Conservation (phyloP, 2,329 filamentous ascomycete species). For the Alternaria ventricosa region DNA sequence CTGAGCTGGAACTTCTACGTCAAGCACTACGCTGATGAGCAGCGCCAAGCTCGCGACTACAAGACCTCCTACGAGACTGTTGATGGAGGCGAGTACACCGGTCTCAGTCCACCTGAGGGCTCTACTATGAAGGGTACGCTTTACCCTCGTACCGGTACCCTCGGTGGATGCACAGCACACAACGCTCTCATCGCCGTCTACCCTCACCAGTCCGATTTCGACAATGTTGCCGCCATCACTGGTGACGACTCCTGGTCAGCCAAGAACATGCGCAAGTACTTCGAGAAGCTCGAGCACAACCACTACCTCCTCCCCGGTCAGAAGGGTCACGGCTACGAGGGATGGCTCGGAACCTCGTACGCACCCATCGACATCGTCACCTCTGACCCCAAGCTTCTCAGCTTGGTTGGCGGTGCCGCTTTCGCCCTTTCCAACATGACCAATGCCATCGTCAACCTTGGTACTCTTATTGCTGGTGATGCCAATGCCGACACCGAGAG, state of each 20-base stretch:
- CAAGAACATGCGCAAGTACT: slow-evolving; percentile 66
- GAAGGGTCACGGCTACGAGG: slow-evolving; percentile 62
- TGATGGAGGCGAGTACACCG: slow-evolving; percentile 52
- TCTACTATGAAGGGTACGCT: slow-evolving; percentile 61
- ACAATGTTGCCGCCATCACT: slow-evolving; percentile 63
- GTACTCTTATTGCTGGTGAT: slow-evolving; percentile 54
- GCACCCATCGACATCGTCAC: slow-evolving; percentile 60
- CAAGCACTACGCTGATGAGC: slow-evolving; percentile 64
- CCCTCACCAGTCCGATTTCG: slow-evolving; percentile 66
- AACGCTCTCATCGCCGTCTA: slow-evolving; percentile 67
- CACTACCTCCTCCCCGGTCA: slow-evolving; percentile 55
- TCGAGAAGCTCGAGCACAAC: slow-evolving; percentile 62
- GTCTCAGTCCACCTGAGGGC: slow-evolving; percentile 60
- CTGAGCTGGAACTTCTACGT: slow-evolving; percentile 70
- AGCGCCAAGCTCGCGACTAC: slow-evolving; percentile 61
- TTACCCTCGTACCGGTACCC: slow-evolving; percentile 64
- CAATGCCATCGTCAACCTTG: slow-evolving; percentile 44
- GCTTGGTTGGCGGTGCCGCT: slow-evolving; percentile 59
- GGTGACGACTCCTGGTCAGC: slow-evolving; percentile 66
- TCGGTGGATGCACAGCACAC: slow-evolving; percentile 67
- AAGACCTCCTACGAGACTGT: slow-evolving; percentile 64
- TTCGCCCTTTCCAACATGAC: slow-evolving; percentile 57
- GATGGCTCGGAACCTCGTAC: slow-evolving; percentile 62
- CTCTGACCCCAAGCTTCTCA: slow-evolving; percentile 61
- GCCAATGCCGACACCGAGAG: slow-evolving; percentile 56